Evolutionary conservation across 345 rosid genomes (phyloP).

Genomic region (Arabidopsis arenosa): DNA sequence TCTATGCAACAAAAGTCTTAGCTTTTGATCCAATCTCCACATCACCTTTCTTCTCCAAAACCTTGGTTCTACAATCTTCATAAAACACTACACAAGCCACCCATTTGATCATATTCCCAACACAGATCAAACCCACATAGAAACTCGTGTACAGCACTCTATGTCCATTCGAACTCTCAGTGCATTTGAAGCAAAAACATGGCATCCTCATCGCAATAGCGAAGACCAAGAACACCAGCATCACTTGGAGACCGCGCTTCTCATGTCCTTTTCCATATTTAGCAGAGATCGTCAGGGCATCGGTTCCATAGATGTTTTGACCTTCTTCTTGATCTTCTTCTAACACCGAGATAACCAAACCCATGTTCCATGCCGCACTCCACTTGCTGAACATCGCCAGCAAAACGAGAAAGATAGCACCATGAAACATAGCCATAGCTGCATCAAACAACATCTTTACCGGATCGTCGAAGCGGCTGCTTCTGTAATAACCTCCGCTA

Average conservation of each 20-base stretch:
- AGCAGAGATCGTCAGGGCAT: conserved; percentile 46
- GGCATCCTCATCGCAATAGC: conserved; percentile 40
- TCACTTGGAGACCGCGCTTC: conserved; percentile 39
- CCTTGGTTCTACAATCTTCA: conserved; percentile 44
- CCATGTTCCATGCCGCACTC: conserved; percentile 57
- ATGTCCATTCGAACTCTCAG: conserved; percentile 20
- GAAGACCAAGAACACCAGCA: conserved; percentile 46
- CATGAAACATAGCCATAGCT: conserved; percentile 34
- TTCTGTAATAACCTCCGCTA: not conserved
- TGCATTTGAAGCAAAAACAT: conserved; percentile 40
- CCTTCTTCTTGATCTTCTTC: conserved; percentile 40
- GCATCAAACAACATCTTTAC: not conserved
- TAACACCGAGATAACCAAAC: conserved; percentile 49
- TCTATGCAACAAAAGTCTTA: conserved; percentile 13
- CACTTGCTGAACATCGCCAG: conserved; percentile 49
- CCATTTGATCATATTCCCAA: conserved; percentile 55
- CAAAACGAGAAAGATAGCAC: conserved; percentile 36
- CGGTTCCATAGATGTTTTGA: conserved; percentile 34
- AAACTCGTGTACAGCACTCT: conserved; percentile 36
- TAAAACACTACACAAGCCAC: conserved; percentile 51
- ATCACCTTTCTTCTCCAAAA: conserved; percentile 45
- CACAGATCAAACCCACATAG: conserved; percentile 33
- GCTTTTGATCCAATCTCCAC: conserved; percentile 44
- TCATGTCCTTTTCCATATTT: conserved; percentile 43
- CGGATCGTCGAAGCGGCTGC: not conserved